Base-by-base conservation (phyloP, 805 yeast species). In the Cyberlindnera mycetangii region DNA sequence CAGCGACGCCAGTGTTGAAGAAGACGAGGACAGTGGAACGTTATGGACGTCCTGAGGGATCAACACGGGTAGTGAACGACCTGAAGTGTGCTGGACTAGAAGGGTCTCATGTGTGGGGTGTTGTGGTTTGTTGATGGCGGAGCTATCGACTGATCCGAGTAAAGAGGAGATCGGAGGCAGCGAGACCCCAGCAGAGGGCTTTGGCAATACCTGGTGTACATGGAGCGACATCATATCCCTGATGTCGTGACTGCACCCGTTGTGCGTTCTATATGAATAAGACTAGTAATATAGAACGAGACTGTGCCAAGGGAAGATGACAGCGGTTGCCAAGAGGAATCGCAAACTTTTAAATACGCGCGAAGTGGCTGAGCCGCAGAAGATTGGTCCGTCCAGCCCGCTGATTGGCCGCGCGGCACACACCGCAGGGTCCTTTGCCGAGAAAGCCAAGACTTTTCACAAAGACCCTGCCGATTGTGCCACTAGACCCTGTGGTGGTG, bases 141-240 rank as follows among this genome's bases (percentile, higher is more conserved):
- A 16, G 24, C 31, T 24, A 15, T 22, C 38, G 10, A 40, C 49
- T 20, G 18, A 28, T 3, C 39, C 32, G 14, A 45, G 34, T 20
- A 47, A 31, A 15, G 42, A 28, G 4, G 50, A 42, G 37, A 47
- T 47, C 7, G 50, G 50, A 11, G 50, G 50, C 21, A 47, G 45
- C 32, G 47, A 39, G 7, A 43, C 42, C 8, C 35, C 20, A 2
- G 40, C 8, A 5, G 32, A 16, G 14, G 47, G 47, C 22, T 34
- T 43, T 20, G 47, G 47, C 16, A 37, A 39, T 15, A 27, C 24
- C 34, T 37, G 42, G 31, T 25, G 15, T 24, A 28, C 20, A 17
- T 30, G 32, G 30, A 39, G 12, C 11, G 47, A 32, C 43, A 39
- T 44, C 43, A 31, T 44, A n/a, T n/a, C n/a, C n/a, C n/a, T n/a